phyloP scores from a whole-genome alignment of 257 asterid genomes.

The Eustoma russellianum region DNA sequence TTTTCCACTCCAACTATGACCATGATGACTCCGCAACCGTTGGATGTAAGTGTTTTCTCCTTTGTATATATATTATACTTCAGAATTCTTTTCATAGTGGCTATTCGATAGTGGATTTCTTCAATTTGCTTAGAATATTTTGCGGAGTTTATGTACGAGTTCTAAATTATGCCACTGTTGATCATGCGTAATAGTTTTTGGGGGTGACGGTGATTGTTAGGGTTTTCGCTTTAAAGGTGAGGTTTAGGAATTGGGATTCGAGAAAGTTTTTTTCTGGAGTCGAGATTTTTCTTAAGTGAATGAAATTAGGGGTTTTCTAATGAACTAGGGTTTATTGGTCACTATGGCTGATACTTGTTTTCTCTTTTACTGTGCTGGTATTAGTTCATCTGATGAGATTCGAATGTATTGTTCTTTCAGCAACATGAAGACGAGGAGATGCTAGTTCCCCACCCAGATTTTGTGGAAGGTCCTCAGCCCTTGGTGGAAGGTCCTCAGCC shows the following conservation, averaged over 20 bases:
- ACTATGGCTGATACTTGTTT: neutral
- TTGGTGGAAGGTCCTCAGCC: slow-evolving; percentile 92
- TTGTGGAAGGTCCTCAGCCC: slow-evolving; percentile 79
- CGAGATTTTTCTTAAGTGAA: neutral
- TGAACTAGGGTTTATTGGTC: slow-evolving; percentile 36
- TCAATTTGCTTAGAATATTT: slow-evolving; percentile 6
- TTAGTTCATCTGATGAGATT: too few relatives aligned
- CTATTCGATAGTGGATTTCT: neutral
- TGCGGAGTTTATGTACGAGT: slow-evolving; percentile 8
- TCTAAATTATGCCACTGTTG: neutral
- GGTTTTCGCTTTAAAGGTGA: slow-evolving; percentile 36
- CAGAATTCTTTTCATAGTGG: neutral
- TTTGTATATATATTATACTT: slow-evolving; percentile 1
- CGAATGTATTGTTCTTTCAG: slow-evolving; percentile 18
- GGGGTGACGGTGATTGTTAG: slow-evolving; percentile 42
- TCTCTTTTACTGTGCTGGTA: neutral
- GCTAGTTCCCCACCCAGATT: slow-evolving; percentile 79
- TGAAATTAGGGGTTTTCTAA: slow-evolving; percentile 15
- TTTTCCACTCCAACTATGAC: slow-evolving; percentile 48
- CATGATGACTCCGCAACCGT: slow-evolving; percentile 72
- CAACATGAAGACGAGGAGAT: slow-evolving; percentile 89
- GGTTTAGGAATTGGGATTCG: too few relatives aligned
- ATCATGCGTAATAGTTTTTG: slow-evolving; percentile 3
- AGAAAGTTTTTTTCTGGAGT: too few relatives aligned
- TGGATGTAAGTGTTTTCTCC: slow-evolving; percentile 46